Base-by-base conservation (phyloP, 177 flowering plant species). In the Tripterygium wilfordii region DNA sequence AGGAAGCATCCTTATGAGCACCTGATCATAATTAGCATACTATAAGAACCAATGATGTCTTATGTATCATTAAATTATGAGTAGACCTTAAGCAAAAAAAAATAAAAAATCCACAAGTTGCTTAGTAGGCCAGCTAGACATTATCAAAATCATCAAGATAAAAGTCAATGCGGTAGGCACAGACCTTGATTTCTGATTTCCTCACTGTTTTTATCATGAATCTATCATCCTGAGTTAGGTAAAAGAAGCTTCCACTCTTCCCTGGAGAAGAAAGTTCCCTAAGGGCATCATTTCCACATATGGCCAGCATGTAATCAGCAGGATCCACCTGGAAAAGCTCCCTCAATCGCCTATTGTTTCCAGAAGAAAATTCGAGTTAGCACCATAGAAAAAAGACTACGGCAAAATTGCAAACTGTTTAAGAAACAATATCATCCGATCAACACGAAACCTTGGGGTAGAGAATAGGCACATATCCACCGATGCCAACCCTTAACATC, bases 181-280 rank as follows among this genome's bases (percentile, higher is more conserved):
- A 44, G 55, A 92, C 98, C 92, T 92, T 92, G 65, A 83, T 88
- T 80, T 92, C 98, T 4, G 95, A 88, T 76, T 92, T 92, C 74
- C 74, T 92, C 53, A 88, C 85, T 1, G 98, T 92, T 69, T 92
- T 92, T 39, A 92, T 88, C 96, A 92, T 88, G 67, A 83, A 92
- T 23, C 95, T 75, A 39, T 92, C 98, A 64, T 92, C 98, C 60
- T 92, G 96, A 13, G 98, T 92, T 18, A 92, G 52, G 71, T 92
- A 92, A 64, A 92, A 92, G 68, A 76, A 71, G 57, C 98, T 85
- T 52, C 98, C 96, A 72, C 98, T 92, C 71, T 92, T 92, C 48
- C 98, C 98, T 0, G 98, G 98, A 15, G 98, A 92, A 29, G 96
- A 86, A 26, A 92, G 82, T 74, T 86, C 96, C 29, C 96, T 69